Evolutionary conservation across 2,329 filamentous ascomycete species (phyloP), one percentile per base, ranked within the genome.

Genomic region (Pseudogymnoascus sp.): DNA sequence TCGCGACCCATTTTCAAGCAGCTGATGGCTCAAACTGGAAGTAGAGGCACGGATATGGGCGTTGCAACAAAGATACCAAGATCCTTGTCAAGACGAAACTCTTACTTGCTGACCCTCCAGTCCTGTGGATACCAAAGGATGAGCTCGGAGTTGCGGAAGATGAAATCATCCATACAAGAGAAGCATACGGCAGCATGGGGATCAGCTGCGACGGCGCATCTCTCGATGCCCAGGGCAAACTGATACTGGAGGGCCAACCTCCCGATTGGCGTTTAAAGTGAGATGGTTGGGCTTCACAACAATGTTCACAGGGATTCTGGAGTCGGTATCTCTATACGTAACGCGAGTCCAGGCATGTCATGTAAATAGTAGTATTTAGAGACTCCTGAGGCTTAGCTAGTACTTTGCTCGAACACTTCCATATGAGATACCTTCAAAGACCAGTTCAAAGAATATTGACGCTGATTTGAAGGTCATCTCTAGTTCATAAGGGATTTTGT

Each of bases 91-190:
- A 58, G 51, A 58, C 51, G 13, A 58, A 38, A 44, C 41, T 44
- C 21, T 44, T 25, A 44, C 41, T 44, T 44, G n/a, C 41, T 44
- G 21, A 29, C 3, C 44, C 44, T 51, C 44, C 13, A 29, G 44
- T 51, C 44, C 13, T 51, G 96, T 68, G 83, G 84, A 0, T 61
- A 1, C 36, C 36, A 61, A 15, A 7, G 59, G 36, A 61, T 13
- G 17, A 51, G 29, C 39, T 61, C 12, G 36, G 38, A 33, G 33
- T 35, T 21, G 13, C 36, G 9, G 36, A 17, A 59, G 41, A 59
- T 59, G 27, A 59, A 5, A 59, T 48, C 13, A 21, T 9, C 42
- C 6, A 48, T 29, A 48, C 42, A 13, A 48, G 25, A 29, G 3
- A 48, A 48, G 15, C 6, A 2, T 29, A 48, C 15, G n/a, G 29